Percentiles rank a stretch among this genome's conserved stretches.
Conservation (phyloP, 257 asterid species). For the Plantago elongata region DNA sequence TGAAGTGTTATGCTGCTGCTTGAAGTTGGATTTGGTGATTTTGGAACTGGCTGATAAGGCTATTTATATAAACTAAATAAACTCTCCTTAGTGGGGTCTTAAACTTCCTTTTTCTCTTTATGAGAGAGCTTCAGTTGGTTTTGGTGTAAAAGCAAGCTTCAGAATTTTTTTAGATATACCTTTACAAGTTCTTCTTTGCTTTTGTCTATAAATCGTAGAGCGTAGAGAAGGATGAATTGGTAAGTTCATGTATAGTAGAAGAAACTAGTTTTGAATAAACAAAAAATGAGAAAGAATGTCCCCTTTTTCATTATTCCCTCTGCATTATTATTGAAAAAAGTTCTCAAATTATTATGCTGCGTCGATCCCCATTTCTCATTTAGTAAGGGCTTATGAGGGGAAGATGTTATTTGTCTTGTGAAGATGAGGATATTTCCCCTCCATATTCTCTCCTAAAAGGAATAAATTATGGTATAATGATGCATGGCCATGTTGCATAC, state of each 20-base stretch:
- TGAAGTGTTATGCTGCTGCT: neutral
- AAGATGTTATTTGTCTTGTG: constrained; percentile 25
- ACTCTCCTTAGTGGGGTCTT: constrained; percentile 35
- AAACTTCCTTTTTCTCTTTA: too few species aligned
- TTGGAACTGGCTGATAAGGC: constrained; percentile 35
- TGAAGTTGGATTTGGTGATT: constrained; percentile 31
- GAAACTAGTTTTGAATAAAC: neutral
- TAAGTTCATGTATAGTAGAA: constrained; percentile 23
- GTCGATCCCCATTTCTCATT: constrained; percentile 42
- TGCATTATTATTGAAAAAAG: constrained; percentile 44
- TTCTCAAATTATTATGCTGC: constrained; percentile 30
- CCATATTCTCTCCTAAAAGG: neutral
- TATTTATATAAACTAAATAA: constrained; percentile 37
- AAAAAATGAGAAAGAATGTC: constrained; percentile 3
- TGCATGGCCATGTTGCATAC: neutral
- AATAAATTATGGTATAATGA: neutral
- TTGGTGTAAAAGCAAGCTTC: constrained; percentile 33
- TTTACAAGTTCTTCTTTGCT: too few species aligned
- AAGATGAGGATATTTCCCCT: constrained; percentile 23
- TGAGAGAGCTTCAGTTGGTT: neutral
- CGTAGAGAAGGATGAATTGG: neutral
- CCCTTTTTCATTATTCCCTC: constrained; percentile 34
- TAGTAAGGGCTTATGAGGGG: constrained; percentile 46
- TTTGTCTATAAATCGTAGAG: neutral
- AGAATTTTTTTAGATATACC: constrained; percentile 19